Evolutionary conservation across 192 early-diverging fungal genomes (phyloP).

Genomic region (Umbelopsis sp.): DNA sequence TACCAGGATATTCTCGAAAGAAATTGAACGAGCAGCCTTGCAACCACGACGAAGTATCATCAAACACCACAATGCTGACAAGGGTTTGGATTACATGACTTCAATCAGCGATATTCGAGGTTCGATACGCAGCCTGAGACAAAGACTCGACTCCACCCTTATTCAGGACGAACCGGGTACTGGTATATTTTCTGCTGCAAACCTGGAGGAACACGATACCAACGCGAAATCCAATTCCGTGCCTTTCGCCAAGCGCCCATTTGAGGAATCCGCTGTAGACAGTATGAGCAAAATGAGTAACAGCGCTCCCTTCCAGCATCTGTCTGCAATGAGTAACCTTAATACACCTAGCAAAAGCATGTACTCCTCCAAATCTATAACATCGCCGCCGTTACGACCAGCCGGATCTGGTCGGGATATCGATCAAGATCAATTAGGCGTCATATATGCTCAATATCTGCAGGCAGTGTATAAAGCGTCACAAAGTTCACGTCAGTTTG

Average conservation of each 20-base stretch:
- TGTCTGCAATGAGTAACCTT: too few species aligned
- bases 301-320: too few species aligned
- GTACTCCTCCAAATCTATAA: too few species aligned
- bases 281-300: too few species aligned
- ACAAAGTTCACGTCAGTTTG: background rate
- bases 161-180: too few species aligned
- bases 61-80: background rate
- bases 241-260: too few species aligned
- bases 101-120: constrained; percentile 11
- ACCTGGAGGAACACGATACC: too few species aligned
- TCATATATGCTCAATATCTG: constrained; percentile 6
- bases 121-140: background rate
- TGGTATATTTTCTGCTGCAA: too few species aligned
- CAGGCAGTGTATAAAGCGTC: constrained; percentile 20
- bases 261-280: too few species aligned
- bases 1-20: constrained; percentile 10
- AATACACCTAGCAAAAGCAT: too few species aligned
- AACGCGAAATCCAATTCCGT: too few species aligned
- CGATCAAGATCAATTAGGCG: background rate
- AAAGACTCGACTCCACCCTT: too few species aligned
- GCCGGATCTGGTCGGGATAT: background rate
- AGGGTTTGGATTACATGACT: background rate
- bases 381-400: background rate
- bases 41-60: background rate
- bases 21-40: background rate